Evolutionary conservation across 2,329 filamentous ascomycete species (phyloP), one percentile per base, ranked within the genome.

Genomic region (Aspergillus pseudoglaucus): DNA sequence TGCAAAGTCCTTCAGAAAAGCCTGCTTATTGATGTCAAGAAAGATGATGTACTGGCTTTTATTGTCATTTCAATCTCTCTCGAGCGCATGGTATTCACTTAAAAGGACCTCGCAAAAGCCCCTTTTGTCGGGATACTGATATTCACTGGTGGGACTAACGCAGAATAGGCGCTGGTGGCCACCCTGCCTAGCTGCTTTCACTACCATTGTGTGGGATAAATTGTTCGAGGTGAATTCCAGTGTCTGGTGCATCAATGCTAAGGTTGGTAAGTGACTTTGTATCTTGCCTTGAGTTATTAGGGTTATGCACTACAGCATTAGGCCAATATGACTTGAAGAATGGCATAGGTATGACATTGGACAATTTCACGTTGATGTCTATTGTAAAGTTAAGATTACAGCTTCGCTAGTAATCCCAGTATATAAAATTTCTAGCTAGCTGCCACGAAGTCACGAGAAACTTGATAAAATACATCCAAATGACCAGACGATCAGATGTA

Each of bases 401-500:
- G 8, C 9, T 25, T 10, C 23, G 9, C 8, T 25, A 25, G 8
- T 8, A 25, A 25, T 9, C 2, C 1, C 23, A 25, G 23, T 25
- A 25, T 30, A 12, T 30, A 30, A 3, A 12, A 5, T 30, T 4
- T 30, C 25, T 30, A 27, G 25, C 4, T 27, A 27, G 9, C 25
- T 10, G 25, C 10, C 9, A 27, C 10, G 10, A 15, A 33, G 30
- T 22, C 22, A 22, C 6, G 4, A 27, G 25, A 27, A 27, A 10
- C 25, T 4, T 27, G 25, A 27, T 4, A 27, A 27, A 2, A 10
- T 30, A 30, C 33, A 37, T 37, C 2, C 33, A 8, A 17, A 37
- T 37, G 6, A 39, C 47, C 37, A 44, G 30, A 33, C n/a, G 14
- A 8, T 27, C 46, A 67, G 18, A 88, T 87, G 50, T 85, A 79